Evolutionary conservation across 1,284 basidiomycete species (phyloP).

Genomic region (Naganishia sp.): DNA sequence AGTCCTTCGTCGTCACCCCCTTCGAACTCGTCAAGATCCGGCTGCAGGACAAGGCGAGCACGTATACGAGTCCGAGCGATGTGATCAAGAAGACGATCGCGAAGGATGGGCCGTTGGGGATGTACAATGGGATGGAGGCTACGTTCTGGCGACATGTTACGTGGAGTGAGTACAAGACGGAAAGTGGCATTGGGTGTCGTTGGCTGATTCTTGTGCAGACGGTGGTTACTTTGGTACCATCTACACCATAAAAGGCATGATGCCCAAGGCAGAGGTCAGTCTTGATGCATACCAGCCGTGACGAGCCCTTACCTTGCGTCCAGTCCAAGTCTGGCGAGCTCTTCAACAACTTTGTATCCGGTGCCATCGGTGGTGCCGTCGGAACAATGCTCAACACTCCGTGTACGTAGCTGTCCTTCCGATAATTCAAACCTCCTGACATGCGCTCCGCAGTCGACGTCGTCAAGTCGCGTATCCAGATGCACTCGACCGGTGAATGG

Average conservation of each 20-base stretch:
- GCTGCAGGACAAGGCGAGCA: constrained; percentile 87
- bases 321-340: constrained; percentile 72
- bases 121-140: constrained; percentile 80
- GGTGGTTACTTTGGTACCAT: constrained; percentile 93
- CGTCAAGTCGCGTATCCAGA: constrained; percentile 90
- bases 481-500: constrained; percentile 84
- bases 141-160: constrained; percentile 91
- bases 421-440: constrained; percentile 12
- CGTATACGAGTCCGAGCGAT: constrained; percentile 85
- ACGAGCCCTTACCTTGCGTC: neutral
- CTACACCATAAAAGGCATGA: constrained; percentile 71
- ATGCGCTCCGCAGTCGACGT: constrained; percentile 61
- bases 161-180: constrained; percentile 60
- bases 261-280: constrained; percentile 80
- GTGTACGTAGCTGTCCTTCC: constrained; percentile 44
- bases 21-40: constrained; percentile 94
- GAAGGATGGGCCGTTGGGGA: constrained; percentile 72
- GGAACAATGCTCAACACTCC: constrained; percentile 64
- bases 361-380: constrained; percentile 84
- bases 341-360: constrained; percentile 89
- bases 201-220: constrained; percentile 56
- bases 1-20: constrained; percentile 82
- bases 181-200: neutral
- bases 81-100: constrained; percentile 77
- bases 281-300: neutral